phyloP scores from a whole-genome alignment of 2,329 filamentous ascomycete species.

The Periconia sp. region DNA sequence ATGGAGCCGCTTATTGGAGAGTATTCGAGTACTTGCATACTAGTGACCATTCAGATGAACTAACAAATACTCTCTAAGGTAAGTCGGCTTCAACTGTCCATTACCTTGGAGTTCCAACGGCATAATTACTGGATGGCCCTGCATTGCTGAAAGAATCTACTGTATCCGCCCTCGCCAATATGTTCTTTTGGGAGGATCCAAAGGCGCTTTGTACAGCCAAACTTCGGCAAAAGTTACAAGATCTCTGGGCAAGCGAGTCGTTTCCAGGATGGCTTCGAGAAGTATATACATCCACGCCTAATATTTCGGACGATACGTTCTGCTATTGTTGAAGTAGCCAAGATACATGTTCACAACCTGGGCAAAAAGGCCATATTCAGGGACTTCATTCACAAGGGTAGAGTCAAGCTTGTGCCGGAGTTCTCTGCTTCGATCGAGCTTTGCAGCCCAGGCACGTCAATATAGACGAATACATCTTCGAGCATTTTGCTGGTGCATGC shows the following conservation, averaged over 20 bases:
- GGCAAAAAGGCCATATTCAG: no score
- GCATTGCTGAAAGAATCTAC: conserved; percentile 10
- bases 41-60: conserved; percentile 13
- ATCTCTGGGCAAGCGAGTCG: conserved; percentile 6
- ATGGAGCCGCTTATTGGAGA: conserved; percentile 15
- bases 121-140: conserved; percentile 12
- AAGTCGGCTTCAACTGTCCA: conserved; percentile 1
- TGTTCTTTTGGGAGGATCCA: conserved; percentile 15
- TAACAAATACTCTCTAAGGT: conserved; percentile 12
- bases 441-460: no score
- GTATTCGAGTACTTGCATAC: conserved; percentile 22
- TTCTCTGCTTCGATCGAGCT: no score
- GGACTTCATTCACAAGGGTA: no score
- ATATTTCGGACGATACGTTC: conserved; percentile 1
- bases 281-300: conserved; percentile 14
- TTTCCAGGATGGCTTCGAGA: conserved; percentile 14
- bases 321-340: conserved; percentile 7
- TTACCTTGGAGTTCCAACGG: not conserved
- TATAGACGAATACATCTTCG: no score
- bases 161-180: conserved; percentile 15
- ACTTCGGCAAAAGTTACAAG: conserved; percentile 9
- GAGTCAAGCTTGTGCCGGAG: no score
- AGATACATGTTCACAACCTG: no score
- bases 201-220: conserved; percentile 9
- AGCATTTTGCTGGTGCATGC: no score